A percentile compares a stretch with the other conserved stretches of the same genome.
Evolutionary conservation across 768 basidiomycete species (phyloP).

Genomic region (Roridomyces roridus): DNA sequence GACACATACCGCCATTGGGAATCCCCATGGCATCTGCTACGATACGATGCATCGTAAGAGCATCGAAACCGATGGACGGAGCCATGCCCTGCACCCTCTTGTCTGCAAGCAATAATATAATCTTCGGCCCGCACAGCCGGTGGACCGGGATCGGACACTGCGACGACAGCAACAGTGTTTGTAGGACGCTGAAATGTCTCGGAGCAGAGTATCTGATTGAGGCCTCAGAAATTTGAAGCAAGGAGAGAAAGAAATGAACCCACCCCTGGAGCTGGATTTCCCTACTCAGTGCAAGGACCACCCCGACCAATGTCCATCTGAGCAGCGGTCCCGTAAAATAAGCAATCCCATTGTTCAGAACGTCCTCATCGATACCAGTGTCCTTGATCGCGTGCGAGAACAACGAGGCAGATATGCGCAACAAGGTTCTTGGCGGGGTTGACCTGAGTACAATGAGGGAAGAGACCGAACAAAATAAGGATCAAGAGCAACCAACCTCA

Average conservation of each 20-base stretch:
- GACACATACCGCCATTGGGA: slow-evolving; percentile 41
- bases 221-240: not conserved
- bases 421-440: slow-evolving; percentile 70
- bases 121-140: slow-evolving; percentile 62
- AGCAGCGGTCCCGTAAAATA: slow-evolving; percentile 78
- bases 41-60: slow-evolving; percentile 7
- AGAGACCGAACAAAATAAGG: no score
- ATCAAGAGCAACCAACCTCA: slow-evolving; percentile 61
- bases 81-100: slow-evolving; percentile 35
- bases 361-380: slow-evolving; percentile 69
- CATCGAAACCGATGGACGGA: slow-evolving; percentile 6
- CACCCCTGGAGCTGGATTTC: slow-evolving; percentile 67
- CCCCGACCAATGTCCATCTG: slow-evolving; percentile 81
- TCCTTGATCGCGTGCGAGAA: slow-evolving; percentile 67
- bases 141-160: slow-evolving; percentile 73
- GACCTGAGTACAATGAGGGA: slow-evolving; percentile 53
- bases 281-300: slow-evolving; percentile 65
- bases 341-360: slow-evolving; percentile 74
- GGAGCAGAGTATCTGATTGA: slow-evolving; percentile 50
- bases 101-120: slow-evolving; percentile 52
- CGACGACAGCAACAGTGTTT: slow-evolving; percentile 66
- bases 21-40: slow-evolving; percentile 41
- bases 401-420: slow-evolving; percentile 71
- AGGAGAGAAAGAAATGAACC: slow-evolving; percentile 20
- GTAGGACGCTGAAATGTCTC: slow-evolving; percentile 67